phyloP scores from a whole-genome alignment of 331 rosid species.

The Malus hybrid region DNA sequence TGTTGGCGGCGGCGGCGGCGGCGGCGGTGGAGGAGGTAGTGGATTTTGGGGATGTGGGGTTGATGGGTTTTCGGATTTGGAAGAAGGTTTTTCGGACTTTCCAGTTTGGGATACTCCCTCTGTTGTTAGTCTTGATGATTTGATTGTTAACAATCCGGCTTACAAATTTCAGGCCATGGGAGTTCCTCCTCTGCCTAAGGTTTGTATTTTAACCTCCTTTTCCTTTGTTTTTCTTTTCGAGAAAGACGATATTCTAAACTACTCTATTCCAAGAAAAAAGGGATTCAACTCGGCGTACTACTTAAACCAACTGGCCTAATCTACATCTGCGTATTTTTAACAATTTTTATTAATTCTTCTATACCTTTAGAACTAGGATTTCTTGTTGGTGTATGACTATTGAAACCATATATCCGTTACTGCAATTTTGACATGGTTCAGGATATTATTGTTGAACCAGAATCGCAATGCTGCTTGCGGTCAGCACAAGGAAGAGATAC shows the following conservation, averaged over 20 bases:
- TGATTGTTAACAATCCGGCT: conserved; percentile 43
- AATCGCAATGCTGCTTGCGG: conserved; percentile 83
- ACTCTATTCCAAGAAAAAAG: no score
- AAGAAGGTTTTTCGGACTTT: conserved; percentile 39
- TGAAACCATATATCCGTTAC: conserved; percentile 12
- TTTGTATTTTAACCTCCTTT: neutral
- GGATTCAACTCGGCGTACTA: no score
- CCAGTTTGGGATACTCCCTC: conserved; percentile 65
- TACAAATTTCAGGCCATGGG: conserved; percentile 61
- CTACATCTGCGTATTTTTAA: no score
- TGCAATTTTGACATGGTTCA: conserved; percentile 30
- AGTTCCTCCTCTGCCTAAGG: conserved; percentile 84
- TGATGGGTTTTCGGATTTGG: conserved; percentile 24
- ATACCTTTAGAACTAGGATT: no score
- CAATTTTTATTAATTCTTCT: no score
- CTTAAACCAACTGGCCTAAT: no score
- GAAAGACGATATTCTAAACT: no score
- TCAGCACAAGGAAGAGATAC: conserved; percentile 58
- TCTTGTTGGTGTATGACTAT: no score
- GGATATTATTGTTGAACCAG: conserved; percentile 53
- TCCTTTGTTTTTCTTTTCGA: no score
- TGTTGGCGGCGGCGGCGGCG: conserved; percentile 3
- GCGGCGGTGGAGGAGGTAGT: conserved; percentile 10
- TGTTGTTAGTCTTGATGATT: conserved; percentile 60
- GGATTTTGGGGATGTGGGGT: conserved; percentile 25